A percentile compares a stretch with the other conserved stretches of the same genome.
These are phyloP conservation scores for Solanum pimpinellifolium DNA, from an alignment of 257 asterid genomes.

Conservation along the genomic window DNA sequence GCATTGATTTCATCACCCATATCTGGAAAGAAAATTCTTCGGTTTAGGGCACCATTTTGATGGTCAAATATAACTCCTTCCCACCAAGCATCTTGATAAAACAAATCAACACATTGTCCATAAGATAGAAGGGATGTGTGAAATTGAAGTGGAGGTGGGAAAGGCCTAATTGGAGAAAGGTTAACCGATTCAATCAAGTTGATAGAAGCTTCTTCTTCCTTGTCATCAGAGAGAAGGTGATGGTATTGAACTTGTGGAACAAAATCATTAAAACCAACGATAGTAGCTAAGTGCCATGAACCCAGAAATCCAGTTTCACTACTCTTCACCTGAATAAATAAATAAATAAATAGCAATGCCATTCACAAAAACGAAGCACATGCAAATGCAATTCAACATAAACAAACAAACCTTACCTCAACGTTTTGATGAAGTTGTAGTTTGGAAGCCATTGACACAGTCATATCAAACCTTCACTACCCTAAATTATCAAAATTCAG, in stretches of 20 bases:
- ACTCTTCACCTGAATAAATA: conserved; percentile 48
- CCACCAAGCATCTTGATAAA: conserved; percentile 66
- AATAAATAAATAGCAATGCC: not conserved
- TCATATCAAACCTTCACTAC: not conserved
- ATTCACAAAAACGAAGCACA: not conserved
- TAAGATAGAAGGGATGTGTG: conserved; percentile 23
- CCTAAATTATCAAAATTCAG: not conserved
- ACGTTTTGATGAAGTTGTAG: not conserved
- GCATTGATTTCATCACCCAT: conserved; percentile 59
- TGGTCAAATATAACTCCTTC: conserved; percentile 71
- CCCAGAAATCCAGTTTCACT: conserved; percentile 50
- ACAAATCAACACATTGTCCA: conserved; percentile 56
- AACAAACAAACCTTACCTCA: not conserved
- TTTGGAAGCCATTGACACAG: not conserved
- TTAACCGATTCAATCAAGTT: conserved; percentile 34
- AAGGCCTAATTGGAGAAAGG: conserved; percentile 54
- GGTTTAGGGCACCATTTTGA: conserved; percentile 22
- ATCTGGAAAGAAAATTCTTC: conserved; percentile 63
- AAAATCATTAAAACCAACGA: conserved; percentile 9
- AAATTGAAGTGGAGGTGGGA: conserved; percentile 15
- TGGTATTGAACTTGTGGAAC: conserved; percentile 36
- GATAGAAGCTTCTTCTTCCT: conserved; percentile 30
- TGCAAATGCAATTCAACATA: not conserved
- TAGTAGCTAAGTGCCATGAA: conserved; percentile 49
- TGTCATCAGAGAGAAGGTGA: conserved; percentile 39